Evolutionary conservation across 768 basidiomycete genomes (phyloP), one percentile per base, ranked within the genome.

Genomic region (Tulasnella sp.): DNA sequence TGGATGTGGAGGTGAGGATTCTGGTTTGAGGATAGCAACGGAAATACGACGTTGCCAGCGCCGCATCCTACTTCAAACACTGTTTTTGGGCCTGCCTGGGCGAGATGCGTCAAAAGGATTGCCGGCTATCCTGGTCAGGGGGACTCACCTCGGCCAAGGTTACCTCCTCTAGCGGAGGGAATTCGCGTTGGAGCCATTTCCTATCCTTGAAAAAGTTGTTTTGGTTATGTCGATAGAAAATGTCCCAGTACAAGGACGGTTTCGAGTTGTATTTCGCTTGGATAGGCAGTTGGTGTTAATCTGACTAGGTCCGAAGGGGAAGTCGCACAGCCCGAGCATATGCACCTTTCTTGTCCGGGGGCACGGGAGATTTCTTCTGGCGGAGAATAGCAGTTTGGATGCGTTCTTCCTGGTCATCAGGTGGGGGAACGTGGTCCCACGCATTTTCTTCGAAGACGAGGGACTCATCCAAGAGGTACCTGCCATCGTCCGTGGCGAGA

Each of bases 111-210:
- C 29, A 48, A 15, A 27, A 49, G 21, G 3, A 41, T 23, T 23
- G 25, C 49, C 19, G 34, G 21, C 27, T 46, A 34, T 50, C 37
- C n/a, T 12, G 7, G 29, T 14, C 6, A 36, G n/a, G n/a, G n/a
- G n/a, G n/a, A 58, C 73, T 43, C 67, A 87, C 87, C 61, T 84
- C 78, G 2, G 79, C 71, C 61, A 81, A 73, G 11, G 84, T 77
- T 1, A 84, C 83, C 9, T 75, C 75, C 23, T 85, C 72, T 19
- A 98, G 76, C 64, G 97, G 92, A 0, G 86, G 87, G 64, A 98
- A 98, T 68, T 99, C 96, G n/a, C 88, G 80, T 63, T 86, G 80
- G 29, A 98, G 74, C 94, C 96, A 99, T 73, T 90, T 87, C 57
- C 96, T 76, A 69, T 98, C 83, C 37, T 87, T 83, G 73, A 98